phyloP scores from a whole-genome alignment of 75 land plant species.

The Isoetes taiwanensis region DNA sequence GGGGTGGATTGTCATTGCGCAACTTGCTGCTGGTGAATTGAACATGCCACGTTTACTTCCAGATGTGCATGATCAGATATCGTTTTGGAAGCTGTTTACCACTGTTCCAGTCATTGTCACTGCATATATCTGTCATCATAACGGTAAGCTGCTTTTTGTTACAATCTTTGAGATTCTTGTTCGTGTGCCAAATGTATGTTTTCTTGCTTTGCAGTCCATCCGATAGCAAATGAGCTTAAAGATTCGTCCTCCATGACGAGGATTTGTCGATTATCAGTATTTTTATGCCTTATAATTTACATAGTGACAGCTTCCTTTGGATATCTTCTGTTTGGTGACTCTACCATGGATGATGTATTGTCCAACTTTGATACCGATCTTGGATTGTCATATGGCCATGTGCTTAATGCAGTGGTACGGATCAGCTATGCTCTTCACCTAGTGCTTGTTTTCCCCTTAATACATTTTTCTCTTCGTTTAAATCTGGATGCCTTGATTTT shows the following conservation, averaged over 20 bases:
- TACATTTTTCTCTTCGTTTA: constrained; percentile 63
- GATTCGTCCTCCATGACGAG: constrained; percentile 29
- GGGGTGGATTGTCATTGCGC: constrained; percentile 43
- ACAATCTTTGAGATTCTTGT: no score
- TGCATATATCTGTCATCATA: constrained; percentile 91
- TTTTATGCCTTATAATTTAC: constrained; percentile 52
- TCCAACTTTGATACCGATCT: constrained; percentile 86
- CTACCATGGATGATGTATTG: constrained; percentile 64
- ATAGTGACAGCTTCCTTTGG: constrained; percentile 73
- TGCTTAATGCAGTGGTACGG: constrained; percentile 51
- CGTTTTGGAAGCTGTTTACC: constrained; percentile 73
- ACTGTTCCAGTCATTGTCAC: constrained; percentile 78
- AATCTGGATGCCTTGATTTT: constrained; percentile 67
- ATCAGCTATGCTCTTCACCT: constrained; percentile 66
- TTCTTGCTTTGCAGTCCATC: constrained; percentile 55
- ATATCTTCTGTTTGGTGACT: constrained; percentile 73
- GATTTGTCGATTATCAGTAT: constrained; percentile 47
- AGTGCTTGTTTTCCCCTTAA: constrained; percentile 73
- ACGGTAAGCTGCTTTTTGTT: constrained; percentile 27
- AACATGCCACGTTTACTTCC: constrained; percentile 49
- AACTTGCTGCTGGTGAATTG: constrained; percentile 41
- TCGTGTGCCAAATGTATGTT: not conserved
- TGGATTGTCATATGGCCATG: constrained; percentile 63
- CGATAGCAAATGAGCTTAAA: constrained; percentile 78
- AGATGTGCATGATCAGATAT: constrained; percentile 31